Conservation (phyloP, 164 flowering plant genomes). For the Santalum album region DNA sequence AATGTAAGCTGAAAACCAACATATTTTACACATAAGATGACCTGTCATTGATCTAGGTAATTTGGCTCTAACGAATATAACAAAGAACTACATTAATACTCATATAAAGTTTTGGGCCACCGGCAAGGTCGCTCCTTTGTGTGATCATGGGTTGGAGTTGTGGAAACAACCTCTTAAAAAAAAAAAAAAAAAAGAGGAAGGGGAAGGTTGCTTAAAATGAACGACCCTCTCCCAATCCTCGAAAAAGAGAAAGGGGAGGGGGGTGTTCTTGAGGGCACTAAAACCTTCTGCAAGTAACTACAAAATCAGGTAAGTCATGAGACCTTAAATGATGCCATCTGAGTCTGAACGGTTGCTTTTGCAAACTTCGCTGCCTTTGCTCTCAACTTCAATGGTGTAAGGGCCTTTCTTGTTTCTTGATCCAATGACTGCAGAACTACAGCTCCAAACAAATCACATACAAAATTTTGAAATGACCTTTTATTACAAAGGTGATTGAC, state of each 20-base stretch:
- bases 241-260: too few relatives aligned
- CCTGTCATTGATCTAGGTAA: neutral
- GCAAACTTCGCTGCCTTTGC: slow-evolving; percentile 94
- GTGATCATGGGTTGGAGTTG: too few relatives aligned
- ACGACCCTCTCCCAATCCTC: too few relatives aligned
- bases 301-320: neutral
- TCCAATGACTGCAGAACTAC: slow-evolving; percentile 95
- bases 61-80: neutral
- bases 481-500: too few relatives aligned
- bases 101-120: too few relatives aligned
- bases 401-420: slow-evolving; percentile 71
- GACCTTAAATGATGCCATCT: slow-evolving; percentile 95
- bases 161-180: too few relatives aligned
- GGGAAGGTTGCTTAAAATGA: too few relatives aligned
- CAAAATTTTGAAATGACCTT: neutral
- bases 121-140: too few relatives aligned
- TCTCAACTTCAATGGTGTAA: slow-evolving; percentile 83
- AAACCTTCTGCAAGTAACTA: too few relatives aligned
- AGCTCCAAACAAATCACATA: slow-evolving; percentile 4
- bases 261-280: too few relatives aligned
- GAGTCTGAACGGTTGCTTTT: slow-evolving; percentile 69
- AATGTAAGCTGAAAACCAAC: neutral
- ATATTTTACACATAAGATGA: neutral
- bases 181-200: too few relatives aligned
- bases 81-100: too few relatives aligned